Evolutionary conservation across 148 eudicot genomes (phyloP), one percentile per base, ranked within the genome.

Genomic region (Cornus suecica): DNA sequence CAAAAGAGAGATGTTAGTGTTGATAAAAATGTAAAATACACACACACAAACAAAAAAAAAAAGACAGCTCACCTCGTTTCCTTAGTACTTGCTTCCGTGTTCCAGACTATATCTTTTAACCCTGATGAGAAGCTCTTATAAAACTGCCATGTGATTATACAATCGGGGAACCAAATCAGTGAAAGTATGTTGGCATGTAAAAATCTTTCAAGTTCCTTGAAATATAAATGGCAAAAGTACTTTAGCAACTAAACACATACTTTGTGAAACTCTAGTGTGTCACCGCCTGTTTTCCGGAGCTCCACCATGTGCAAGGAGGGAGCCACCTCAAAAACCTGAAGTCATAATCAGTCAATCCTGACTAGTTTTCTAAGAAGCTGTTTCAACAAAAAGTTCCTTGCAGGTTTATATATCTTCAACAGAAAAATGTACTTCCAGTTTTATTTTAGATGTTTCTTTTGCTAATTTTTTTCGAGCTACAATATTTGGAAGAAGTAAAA

Each of bases 281-380:
- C 98, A 26, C 98, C 98, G 29, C 93, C 91, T 45, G 87, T 86
- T 84, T 94, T 94, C 71, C 91, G 92, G 74, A 94, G 86, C 85
- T 91, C 94, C 77, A 94, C 94, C 81, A 94, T 90, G 74, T 91
- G 97, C 74, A 94, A 82, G 22, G 97, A 90, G 63, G 98, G 98
- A 80, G 97, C 93, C 52, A 94, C 91, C 79, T 94, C 94, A 63
- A 94, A 94, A 41, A 94, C 91, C 97, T 92, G 86, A 72, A 77
- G 45, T 68, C 56, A 34, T 71, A 34, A n/a, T 11, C 27, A 29
- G 22, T 67, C 73, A 58, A 18, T 60, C 52, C 66, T 58, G 58
- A 58, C 7, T n/a, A 58, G 23, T 22, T 18, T 7, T 2, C 4
- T n/a, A 2, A 20, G 62, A 58, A 20, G 24, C 62, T 20, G 24